Evolutionary conservation across 768 basidiomycete species (phyloP), one percentile per base, ranked within the genome.

Genomic region (Filobasidium wieringae): DNA sequence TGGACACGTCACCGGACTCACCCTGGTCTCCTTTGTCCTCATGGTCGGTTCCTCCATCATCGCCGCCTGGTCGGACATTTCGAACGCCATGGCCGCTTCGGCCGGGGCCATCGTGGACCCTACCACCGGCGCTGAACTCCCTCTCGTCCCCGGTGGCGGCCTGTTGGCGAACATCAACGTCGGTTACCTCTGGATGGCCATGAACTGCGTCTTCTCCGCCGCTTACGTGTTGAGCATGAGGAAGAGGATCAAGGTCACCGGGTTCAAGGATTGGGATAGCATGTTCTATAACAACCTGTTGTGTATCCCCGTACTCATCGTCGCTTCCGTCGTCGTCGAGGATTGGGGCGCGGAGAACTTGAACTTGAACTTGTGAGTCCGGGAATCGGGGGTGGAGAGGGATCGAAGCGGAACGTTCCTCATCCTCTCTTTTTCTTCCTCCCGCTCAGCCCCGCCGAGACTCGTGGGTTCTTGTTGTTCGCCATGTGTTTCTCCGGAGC

Each of bases 281-380:
- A 96, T 96, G 91, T 93, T 89, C 77, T 97, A 97, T 78, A 95
- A 93, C 77, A 99, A 97, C 73, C 72, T 96, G 43, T 77, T 97
- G 52, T 93, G 89, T 19, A 92, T 97, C 65, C 95, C 95, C 4
- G 83, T 96, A 36, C 77, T 99, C 41, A 79, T 80, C 55, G 66
- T 88, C 51, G 88, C 85, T 68, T 95, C 92, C 8, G 63, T 97
- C 63, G 63, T 89, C 49, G 74, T 85, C 30, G 95, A 99, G 75
- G 83, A 95, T 70, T 99, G 95, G 95, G 80, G 84, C 33, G 76
- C 77, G 8, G 84, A 80, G 47, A 91, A 84, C 70, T 77, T 99
- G 33, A 73, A 73, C 33, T 77, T 79, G 50, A 97, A 93, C 73
- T 99, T 99, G 92, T 96, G 73, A 79, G 88, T 75, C n/a, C n/a